Evolutionary conservation across 257 asterid species (phyloP), one percentile per base, ranked within the genome.

Genomic region (Solanum ossicruentum): DNA sequence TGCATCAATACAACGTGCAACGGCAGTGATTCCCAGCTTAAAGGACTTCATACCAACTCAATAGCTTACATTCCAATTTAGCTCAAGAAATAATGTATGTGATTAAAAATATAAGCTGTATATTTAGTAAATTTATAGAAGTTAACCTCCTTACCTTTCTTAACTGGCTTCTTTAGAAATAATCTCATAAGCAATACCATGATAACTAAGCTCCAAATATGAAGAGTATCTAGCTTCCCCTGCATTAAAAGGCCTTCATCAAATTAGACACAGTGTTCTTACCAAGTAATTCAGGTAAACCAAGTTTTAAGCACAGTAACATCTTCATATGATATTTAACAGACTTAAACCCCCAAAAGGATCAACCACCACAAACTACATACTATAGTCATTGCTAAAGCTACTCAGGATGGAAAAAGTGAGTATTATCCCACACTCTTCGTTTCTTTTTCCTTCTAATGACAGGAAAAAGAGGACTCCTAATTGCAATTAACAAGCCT

Each of bases 141-240:
- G 82, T 51, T 49, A 77, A 77, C 23, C 4, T 85, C 80, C 90
- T 89, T 82, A 93, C 97, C 97, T 91, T 91, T 94, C 91, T 89
- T 90, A 83, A 94, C 91, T 82, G 84, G 91, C 85, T 86, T 91
- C 86, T 90, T 84, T 66, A 43, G 87, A 63, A 84, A 77, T 43
- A 86, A 84, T 81, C 91, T 86, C 47, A 80, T 52, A 13, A 91
- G 61, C 23, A 86, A 83, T 55, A 87, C 93, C 82, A 91, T 88
- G 15, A 90, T 10, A 12, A 85, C 47, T 81, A 91, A 86, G 88
- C 90, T 89, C 91, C 91, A 89, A 23, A 89, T 54, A 58, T 86
- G 82, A 84, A 84, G 77, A 69, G 90, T 80, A 85, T 84, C 84
- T 77, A 91, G 89, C 69, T 82, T 87, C 66, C 79, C 91, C 91